Evolutionary conservation across 1,284 basidiomycete species (phyloP), one percentile per base, ranked within the genome.

Genomic region (Ceratobasidium sp.): DNA sequence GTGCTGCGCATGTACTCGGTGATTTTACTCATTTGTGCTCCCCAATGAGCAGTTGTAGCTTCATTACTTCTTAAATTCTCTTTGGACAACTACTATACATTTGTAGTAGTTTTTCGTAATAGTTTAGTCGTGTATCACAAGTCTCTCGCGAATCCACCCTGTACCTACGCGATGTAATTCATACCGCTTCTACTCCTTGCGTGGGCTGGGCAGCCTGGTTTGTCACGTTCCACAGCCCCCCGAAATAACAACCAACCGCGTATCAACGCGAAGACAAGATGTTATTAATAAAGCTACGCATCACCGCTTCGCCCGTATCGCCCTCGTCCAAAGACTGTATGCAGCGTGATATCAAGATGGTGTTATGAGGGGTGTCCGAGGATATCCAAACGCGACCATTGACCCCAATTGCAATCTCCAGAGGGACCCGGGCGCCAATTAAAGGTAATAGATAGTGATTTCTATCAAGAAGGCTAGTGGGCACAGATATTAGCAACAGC

Each of bases 351-450:
- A 89, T 84, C 2, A 88, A 87, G 66, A 95, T 90, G 11, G 87
- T 88, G 77, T 92, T 88, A 78, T 86, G 89, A 9, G 85, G 81
- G 49, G 91, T 89, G 78, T 89, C 89, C 14, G 92, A 83, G 66
- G 84, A 90, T 65, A 95, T 81, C 93, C 93, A 95, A 9, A 94
- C 87, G 49, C 91, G 87, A 2, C 94, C 93, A 79, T 95, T 95
- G 81, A 92, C 85, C 1, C 93, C 93, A 2, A 92, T 88, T 1
- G 92, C 93, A 2, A 86, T 86, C 78, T 95, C 93, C 43, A 95
- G 83, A 2, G 92, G 91, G 78, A 94, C 92, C 49, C 85, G 85
- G 8, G 88, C 84, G 16, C 93, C 93, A 41, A 94, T 85, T 1
- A 90, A 80, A 8, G 92, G 89, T 14, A 95, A 84, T 11, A 95